Evolutionary conservation across 2,329 filamentous ascomycete species (phyloP).

Genomic region (Aspergillus sp.): DNA sequence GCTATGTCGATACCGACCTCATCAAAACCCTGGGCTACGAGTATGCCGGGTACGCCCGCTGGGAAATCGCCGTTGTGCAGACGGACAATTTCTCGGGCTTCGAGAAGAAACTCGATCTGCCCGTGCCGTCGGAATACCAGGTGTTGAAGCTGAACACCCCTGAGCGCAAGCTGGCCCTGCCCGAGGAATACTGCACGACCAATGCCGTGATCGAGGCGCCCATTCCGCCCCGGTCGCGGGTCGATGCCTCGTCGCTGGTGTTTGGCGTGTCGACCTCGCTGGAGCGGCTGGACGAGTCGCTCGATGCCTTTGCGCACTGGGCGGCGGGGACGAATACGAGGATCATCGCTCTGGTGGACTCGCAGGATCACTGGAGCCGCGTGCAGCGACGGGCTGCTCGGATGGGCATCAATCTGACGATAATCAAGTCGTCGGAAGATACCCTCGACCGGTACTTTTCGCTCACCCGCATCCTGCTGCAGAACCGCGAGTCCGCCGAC

Average conservation of each 20-base stretch:
- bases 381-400: slow-evolving; percentile 29
- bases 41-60: too few species aligned
- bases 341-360: slow-evolving; percentile 51
- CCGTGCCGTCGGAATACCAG: too few species aligned
- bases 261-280: slow-evolving; percentile 56
- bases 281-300: slow-evolving; percentile 46
- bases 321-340: slow-evolving; percentile 47
- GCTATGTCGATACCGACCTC: too few species aligned
- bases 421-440: slow-evolving; percentile 28
- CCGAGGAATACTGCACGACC: too few species aligned
- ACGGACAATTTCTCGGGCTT: too few species aligned
- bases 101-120: too few species aligned
- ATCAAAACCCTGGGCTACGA: too few species aligned
- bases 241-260: slow-evolving; percentile 47
- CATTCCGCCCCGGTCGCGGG: slow-evolving; percentile 3
- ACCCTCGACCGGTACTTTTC: slow-evolving; percentile 53
- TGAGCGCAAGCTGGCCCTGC: too few species aligned
- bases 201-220: too few species aligned
- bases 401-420: slow-evolving; percentile 40
- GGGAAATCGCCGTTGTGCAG: too few species aligned
- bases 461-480: slow-evolving; percentile 48
- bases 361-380: slow-evolving; percentile 22
- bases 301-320: slow-evolving; percentile 54
- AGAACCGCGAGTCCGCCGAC: slow-evolving; percentile 41
- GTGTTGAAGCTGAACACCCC: too few species aligned